Conservation (phyloP, 441 rosid species). For the Gossypium laxum region DNA sequence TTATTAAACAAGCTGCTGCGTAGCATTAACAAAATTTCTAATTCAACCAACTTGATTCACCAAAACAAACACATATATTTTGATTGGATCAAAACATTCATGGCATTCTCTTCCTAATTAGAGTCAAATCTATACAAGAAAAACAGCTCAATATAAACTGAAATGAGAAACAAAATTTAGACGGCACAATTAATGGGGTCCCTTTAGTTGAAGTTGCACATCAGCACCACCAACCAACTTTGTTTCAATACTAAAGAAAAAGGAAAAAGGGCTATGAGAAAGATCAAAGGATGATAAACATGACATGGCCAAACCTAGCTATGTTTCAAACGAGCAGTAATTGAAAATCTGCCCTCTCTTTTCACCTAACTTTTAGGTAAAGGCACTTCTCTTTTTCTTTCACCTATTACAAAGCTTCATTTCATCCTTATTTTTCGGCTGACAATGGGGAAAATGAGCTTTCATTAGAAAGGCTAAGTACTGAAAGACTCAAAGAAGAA, state of each 20-base stretch:
- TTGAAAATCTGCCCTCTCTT: neutral
- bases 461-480: neutral
- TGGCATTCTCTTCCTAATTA: neutral
- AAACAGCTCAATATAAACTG: neutral
- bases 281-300: slow-evolving; percentile 3
- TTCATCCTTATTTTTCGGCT: neutral
- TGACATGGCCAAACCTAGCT: slow-evolving; percentile 5
- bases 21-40: neutral
- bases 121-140: neutral
- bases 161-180: neutral
- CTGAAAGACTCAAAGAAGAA: neutral
- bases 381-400: neutral
- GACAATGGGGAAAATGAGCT: neutral
- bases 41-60: neutral
- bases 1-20: neutral
- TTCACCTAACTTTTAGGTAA: slow-evolving; percentile 4
- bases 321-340: slow-evolving; percentile 6
- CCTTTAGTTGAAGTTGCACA: slow-evolving; percentile 6
- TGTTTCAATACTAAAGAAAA: neutral
- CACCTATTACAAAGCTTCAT: neutral
- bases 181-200: slow-evolving; percentile 14
- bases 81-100: neutral
- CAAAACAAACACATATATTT: neutral
- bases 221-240: slow-evolving; percentile 5
- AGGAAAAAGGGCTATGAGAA: neutral